Conservation (phyloP, 176 grass and related monocot species). For the Melocanna baccifera region DNA sequence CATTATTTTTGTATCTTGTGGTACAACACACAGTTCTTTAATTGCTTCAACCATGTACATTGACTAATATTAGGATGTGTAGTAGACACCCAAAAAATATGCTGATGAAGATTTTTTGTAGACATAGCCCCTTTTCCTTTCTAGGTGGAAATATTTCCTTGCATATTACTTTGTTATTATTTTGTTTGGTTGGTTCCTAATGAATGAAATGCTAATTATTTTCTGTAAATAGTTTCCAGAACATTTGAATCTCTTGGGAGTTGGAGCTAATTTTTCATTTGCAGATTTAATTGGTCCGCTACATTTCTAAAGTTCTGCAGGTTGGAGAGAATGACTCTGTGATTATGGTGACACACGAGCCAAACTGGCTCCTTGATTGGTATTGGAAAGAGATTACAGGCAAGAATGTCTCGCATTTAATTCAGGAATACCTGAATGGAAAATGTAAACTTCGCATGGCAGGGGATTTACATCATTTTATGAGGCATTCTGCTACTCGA, state of each 20-base stretch:
- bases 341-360: conserved; percentile 81
- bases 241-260: conserved; percentile 20
- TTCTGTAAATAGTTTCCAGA: background rate
- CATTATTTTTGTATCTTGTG: conserved; percentile 10
- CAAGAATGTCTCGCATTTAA: conserved; percentile 80
- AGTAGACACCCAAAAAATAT: background rate
- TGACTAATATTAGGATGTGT: background rate
- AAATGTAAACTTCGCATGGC: conserved; percentile 94
- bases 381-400: conserved; percentile 87
- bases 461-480: conserved; percentile 95
- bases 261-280: conserved; percentile 24
- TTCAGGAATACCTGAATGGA: conserved; percentile 77
- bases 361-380: conserved; percentile 98
- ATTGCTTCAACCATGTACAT: conserved; percentile 23
- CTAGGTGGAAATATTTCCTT: background rate
- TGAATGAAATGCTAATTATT: background rate
- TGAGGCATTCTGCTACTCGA: conserved; percentile 69
- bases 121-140: background rate
- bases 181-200: conserved; percentile 9
- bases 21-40: background rate
- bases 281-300: conserved; percentile 45
- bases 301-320: conserved; percentile 53
- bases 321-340: conserved; percentile 83
- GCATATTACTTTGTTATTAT: background rate
- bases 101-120: background rate